Evolutionary conservation across 1,284 basidiomycete genomes (phyloP).

Genomic region (Wallemia hederae): DNA sequence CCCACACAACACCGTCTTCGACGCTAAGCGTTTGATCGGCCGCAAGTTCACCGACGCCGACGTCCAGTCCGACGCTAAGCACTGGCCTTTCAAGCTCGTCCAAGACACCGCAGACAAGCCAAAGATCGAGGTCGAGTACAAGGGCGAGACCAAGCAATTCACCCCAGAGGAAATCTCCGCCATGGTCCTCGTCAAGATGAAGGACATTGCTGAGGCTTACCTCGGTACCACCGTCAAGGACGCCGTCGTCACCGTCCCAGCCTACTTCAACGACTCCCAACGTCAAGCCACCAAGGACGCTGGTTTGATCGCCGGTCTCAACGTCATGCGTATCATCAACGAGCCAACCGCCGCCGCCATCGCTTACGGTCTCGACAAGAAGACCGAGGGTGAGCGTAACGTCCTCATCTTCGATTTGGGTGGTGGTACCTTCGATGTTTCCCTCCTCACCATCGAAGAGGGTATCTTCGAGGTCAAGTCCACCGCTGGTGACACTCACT

Average conservation of each 20-base stretch:
- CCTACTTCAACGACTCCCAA: conserved; percentile 95
- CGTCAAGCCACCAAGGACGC: conserved; percentile 89
- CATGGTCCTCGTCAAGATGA: conserved; percentile 94
- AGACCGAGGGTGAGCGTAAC: conserved; percentile 59
- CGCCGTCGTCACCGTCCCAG: conserved; percentile 80
- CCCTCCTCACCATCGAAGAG: conserved; percentile 87
- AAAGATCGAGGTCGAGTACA: conserved; percentile 61
- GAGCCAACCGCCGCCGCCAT: conserved; percentile 86
- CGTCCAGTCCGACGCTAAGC: conserved; percentile 82
- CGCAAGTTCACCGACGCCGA: conserved; percentile 57
- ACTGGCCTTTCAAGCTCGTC: conserved; percentile 58
- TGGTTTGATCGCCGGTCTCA: conserved; percentile 61
- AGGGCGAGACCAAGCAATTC: conserved; percentile 73
- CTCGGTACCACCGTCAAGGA: conserved; percentile 51
- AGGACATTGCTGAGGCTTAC: conserved; percentile 91
- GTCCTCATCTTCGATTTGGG: conserved; percentile 94
- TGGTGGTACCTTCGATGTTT: conserved; percentile 98
- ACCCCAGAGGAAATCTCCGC: conserved; percentile 90
- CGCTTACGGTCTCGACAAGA: conserved; percentile 71
- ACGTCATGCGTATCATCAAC: conserved; percentile 88
- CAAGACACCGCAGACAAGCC: conserved; percentile 60
- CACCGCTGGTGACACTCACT: conserved; percentile 93
- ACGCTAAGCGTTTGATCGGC: conserved; percentile 69
- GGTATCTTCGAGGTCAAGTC: conserved; percentile 99
- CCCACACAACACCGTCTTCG: conserved; percentile 35